A percentile compares a stretch with the other conserved stretches of the same genome.
phyloP scores from a whole-genome alignment of 306 rosid species.

The Aeschynomene evenia region DNA sequence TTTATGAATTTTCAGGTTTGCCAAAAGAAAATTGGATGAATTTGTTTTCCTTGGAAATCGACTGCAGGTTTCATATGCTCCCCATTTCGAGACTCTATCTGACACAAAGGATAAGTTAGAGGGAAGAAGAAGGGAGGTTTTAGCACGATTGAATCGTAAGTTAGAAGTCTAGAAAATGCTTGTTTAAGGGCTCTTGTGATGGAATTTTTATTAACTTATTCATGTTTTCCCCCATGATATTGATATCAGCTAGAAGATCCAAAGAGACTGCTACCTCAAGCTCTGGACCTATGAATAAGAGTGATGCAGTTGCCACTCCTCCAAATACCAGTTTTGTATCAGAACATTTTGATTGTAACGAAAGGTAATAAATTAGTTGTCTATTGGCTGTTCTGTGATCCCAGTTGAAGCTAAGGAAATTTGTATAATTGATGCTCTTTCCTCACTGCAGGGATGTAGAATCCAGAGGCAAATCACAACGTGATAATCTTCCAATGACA shows the following conservation, averaged over 20 bases:
- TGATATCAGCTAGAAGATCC: slow-evolving; percentile 61
- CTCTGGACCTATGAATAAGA: slow-evolving; percentile 24
- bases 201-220: background rate
- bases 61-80: slow-evolving; percentile 75
- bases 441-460: slow-evolving; percentile 41
- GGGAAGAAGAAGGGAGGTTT: slow-evolving; percentile 76
- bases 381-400: background rate
- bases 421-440: slow-evolving; percentile 7
- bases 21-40: slow-evolving; percentile 78
- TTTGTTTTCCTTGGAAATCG: slow-evolving; percentile 78
- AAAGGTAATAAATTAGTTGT: slow-evolving; percentile 35
- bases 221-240: slow-evolving; percentile 15
- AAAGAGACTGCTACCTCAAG: slow-evolving; percentile 45
- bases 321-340: slow-evolving; percentile 30
- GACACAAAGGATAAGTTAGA: slow-evolving; percentile 85
- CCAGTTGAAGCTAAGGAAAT: background rate
- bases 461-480: slow-evolving; percentile 26
- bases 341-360: slow-evolving; percentile 33
- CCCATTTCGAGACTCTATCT: slow-evolving; percentile 63
- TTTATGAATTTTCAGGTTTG: slow-evolving; percentile 62
- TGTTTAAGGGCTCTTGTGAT: slow-evolving; percentile 12
- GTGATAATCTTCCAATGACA: slow-evolving; percentile 36
- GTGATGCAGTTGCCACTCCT: background rate
- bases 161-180: slow-evolving; percentile 12
- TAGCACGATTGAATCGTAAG: slow-evolving; percentile 62